Base-by-base conservation (phyloP, 1,139 yeast species). In the Lodderomyces margitis region DNA sequence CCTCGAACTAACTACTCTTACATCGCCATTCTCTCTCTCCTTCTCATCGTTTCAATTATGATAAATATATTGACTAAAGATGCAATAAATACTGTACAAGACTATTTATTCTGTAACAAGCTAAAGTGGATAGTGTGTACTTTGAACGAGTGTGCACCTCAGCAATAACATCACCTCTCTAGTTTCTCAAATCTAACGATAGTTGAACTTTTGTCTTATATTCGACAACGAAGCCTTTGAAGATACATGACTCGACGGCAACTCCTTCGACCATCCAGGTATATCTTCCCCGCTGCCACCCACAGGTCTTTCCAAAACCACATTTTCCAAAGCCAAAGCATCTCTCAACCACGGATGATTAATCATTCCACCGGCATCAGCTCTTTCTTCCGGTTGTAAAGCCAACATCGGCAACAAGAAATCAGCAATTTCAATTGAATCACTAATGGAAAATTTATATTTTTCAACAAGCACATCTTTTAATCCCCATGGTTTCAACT, bases 321-420 rank as follows among this genome's bases (percentile, higher is more conserved):
- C 73, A 47, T 75, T 70, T 40, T 80, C 85, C 46, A 79, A 65
- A 0, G 87, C 85, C 33, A 70, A 63, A 2, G 83, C 82, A 54
- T 81, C 86, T 45, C 69, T 68, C 35, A 87, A 66, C 95, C 95
- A 87, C n/a, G 77, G 76, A 55, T 86, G 94, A 50, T 82, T 81
- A 11, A 83, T 72, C 79, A 82, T 76, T 24, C 87, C 89, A 21
- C 92, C 95, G 12, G 91, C 91, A 64, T 82, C 95, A 16, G 87
- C 87, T 41, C 96, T 70, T 32, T 62, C 54, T 49, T 73, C 80
- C 1, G 96, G 96, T 55, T 79, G 82, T 21, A 85, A 61, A 11
- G 74, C 64, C 36, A 88, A 69, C 92, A 88, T 83, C 15, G 95
- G 92, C 41, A 73, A 58, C 47, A 88, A 64, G 52, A 88, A 86